Evolutionary conservation across 345 rosid species (phyloP).

Genomic region (Hypericum perforatum): DNA sequence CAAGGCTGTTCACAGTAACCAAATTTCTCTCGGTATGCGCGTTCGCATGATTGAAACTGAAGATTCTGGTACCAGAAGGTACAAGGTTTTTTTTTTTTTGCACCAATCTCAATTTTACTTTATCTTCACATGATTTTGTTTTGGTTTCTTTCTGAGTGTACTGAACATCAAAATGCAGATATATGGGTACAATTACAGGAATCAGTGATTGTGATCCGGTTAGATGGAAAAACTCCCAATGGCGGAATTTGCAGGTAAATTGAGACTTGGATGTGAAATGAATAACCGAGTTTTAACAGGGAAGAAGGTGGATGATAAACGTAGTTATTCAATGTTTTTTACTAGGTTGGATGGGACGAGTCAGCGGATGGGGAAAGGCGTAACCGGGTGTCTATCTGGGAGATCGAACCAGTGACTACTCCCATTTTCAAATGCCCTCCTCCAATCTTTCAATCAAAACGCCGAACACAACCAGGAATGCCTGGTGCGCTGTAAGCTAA

Average conservation of each 20-base stretch:
- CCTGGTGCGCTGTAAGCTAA: conserved; percentile 31
- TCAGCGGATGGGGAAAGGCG: conserved; percentile 83
- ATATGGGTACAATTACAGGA: conserved; percentile 93
- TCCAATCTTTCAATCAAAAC: conserved; percentile 78
- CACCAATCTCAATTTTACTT: not conserved
- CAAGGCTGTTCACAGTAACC: conserved; percentile 65
- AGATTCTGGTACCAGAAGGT: conserved; percentile 80
- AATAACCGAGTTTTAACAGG: not conserved
- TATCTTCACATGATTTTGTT: too few relatives aligned
- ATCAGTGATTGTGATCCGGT: conserved; percentile 76
- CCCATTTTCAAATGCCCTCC: conserved; percentile 92
- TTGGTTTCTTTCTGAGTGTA: too few relatives aligned
- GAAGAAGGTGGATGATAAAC: not conserved
- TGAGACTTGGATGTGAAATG: not conserved
- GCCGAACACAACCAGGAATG: conserved; percentile 74
- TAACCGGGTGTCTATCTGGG: conserved; percentile 86
- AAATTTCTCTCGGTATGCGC: conserved; percentile 83
- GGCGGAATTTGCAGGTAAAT: conserved; percentile 86
- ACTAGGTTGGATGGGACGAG: conserved; percentile 98
- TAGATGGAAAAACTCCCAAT: conserved; percentile 92
- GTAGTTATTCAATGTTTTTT: conserved; percentile 3
- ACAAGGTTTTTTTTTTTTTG: conserved; percentile 1
- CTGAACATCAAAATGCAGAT: too few relatives aligned
- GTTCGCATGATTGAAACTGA: conserved; percentile 97
- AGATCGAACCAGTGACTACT: conserved; percentile 83